Evolutionary conservation across 2,329 filamentous ascomycete species (phyloP).

Genomic region (Zymoseptoria crescenta): DNA sequence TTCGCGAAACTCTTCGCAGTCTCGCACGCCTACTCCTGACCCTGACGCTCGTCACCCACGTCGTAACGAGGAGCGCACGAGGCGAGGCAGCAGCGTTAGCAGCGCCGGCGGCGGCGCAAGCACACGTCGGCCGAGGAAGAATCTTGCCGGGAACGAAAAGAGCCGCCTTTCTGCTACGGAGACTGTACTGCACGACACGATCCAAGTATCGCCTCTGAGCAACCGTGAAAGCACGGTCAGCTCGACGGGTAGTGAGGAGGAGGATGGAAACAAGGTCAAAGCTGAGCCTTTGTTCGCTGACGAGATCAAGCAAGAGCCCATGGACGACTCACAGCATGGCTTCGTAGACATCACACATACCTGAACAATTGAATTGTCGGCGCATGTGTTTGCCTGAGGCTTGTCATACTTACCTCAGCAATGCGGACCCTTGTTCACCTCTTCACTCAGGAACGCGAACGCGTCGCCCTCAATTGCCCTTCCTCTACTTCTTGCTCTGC

Average conservation of each 20-base stretch:
- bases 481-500: neutral
- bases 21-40: constrained; percentile 22
- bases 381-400: neutral
- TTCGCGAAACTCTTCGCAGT: constrained; percentile 16
- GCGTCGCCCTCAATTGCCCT: neutral
- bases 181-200: constrained; percentile 19
- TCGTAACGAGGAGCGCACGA: constrained; percentile 10
- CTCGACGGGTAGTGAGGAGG: constrained; percentile 11
- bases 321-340: constrained; percentile 9
- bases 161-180: constrained; percentile 25
- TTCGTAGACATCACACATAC: neutral
- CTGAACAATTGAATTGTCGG: neutral
- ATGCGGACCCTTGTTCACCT: neutral
- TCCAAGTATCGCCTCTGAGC: constrained; percentile 7
- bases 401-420: neutral
- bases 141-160: constrained; percentile 9
- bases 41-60: constrained; percentile 9
- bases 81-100: constrained; percentile 20
- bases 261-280: constrained; percentile 8
- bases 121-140: constrained; percentile 17
- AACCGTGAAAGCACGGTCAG: constrained; percentile 17
- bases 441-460: neutral
- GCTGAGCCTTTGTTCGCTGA: constrained; percentile 14
- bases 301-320: constrained; percentile 21
- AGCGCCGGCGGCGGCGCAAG: constrained; percentile 5